Evolutionary conservation across 352 stramenopile species (phyloP), one percentile per base, ranked within the genome.

Genomic region (Pseudoperonospora humuli): DNA sequence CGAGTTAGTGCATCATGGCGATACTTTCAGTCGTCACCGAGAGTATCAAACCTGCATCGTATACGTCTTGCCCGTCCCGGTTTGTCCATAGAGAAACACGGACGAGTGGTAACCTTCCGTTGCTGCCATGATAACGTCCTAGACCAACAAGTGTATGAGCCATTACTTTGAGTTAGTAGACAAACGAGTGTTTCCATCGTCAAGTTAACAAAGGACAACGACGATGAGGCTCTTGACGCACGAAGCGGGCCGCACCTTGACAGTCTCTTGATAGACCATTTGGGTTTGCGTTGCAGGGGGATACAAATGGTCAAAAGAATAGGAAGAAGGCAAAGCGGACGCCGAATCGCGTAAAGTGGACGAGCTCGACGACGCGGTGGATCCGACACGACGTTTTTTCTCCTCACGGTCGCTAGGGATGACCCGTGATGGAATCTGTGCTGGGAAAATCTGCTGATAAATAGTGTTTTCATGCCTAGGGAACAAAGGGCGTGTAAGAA

Each of bases 1-100:
- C 19, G 18, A 47, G 15, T 26, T n/a, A 26, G 23, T 26, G 23
- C 32, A 38, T 38, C n/a, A n/a, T n/a, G n/a, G n/a, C n/a, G n/a
- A n/a, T n/a, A n/a, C n/a, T n/a, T n/a, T n/a, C n/a, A n/a, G n/a
- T n/a, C n/a, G n/a, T n/a, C n/a, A n/a, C n/a, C n/a, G n/a, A 45
- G n/a, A n/a, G n/a, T n/a, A n/a, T n/a, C 53, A 20, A 39, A 82
- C 77, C 62, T 83, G 66, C 77, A 89, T 86, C 2, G 77, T 89
- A 54, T 86, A 77, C 44, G 77, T 89, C 63, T 89, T 89, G 57
- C 79, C 79, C 20, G 86, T 95, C 37, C 73, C 72, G 1, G 84
- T 95, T 67, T 96, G 86, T n/a, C 86, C 86, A 50, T 96, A 96
- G n/a, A 91, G 61, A 45, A 96, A 93, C 18, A 96, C 79, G 11